Conservation (phyloP, 164 flowering plant genomes). For the Tinospora cordifolia region DNA sequence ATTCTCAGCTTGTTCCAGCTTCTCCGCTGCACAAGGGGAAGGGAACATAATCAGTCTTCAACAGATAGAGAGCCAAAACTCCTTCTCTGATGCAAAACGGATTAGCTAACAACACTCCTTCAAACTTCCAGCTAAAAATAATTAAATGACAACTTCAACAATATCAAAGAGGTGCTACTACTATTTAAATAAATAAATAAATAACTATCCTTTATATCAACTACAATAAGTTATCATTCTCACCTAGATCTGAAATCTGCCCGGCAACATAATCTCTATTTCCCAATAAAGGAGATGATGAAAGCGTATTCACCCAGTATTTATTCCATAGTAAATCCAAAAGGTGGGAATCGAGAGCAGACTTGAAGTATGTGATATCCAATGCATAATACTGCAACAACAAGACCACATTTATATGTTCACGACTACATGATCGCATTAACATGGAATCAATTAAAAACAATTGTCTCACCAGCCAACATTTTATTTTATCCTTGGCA, state of each 20-base stretch:
- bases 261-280: constrained; percentile 99
- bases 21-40: constrained; percentile 66
- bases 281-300: constrained; percentile 88
- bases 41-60: not conserved
- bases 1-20: constrained; percentile 95
- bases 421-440: too few species aligned
- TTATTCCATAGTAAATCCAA: constrained; percentile 97
- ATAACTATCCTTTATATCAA: not conserved
- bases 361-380: constrained; percentile 95
- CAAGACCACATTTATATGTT: not conserved
- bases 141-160: not conserved
- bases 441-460: too few species aligned
- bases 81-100: not conserved
- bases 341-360: constrained; percentile 83
- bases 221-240: constrained; percentile 2
- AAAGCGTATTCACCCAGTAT: constrained; percentile 97
- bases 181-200: not conserved
- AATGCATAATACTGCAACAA: constrained; percentile 77
- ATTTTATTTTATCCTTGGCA: not conserved
- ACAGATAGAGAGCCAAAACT: not conserved
- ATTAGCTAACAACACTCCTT: not conserved
- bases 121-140: not conserved
- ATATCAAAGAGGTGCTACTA: not conserved
- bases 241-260: constrained; percentile 96
- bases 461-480: too few species aligned